Conservation (phyloP, 148 eudicot genomes). For the Beta vulgaris region DNA sequence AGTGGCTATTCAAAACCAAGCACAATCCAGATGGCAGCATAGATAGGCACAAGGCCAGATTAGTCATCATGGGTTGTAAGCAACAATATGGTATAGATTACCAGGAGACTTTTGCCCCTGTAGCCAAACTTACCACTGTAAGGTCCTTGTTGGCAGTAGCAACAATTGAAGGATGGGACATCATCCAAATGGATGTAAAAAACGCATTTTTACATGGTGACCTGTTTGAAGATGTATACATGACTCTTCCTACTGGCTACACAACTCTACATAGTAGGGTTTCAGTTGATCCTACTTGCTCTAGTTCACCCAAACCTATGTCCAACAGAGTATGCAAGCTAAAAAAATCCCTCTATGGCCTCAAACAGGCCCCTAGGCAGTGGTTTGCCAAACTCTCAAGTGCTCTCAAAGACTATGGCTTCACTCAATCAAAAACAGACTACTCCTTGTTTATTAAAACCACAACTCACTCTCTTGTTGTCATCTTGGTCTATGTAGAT, state of each 20-base stretch:
- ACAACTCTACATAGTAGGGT: too few species aligned
- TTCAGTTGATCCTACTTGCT: too few species aligned
- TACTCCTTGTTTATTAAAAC: not conserved
- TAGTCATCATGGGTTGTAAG: not conserved
- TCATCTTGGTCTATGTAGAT: constrained; percentile 5
- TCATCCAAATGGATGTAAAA: not conserved
- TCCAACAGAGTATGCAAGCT: not conserved
- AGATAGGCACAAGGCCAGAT: not conserved
- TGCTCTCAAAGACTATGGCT: not conserved
- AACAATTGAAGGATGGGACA: not conserved
- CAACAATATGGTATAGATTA: not conserved
- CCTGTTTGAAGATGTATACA: not conserved
- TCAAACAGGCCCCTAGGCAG: constrained; percentile 1
- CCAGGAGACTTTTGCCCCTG: not conserved
- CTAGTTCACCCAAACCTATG: not conserved
- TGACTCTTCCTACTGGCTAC: not conserved
- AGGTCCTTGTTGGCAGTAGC: not conserved
- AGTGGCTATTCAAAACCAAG: not conserved
- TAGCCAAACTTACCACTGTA: not conserved
- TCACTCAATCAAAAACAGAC: not conserved
- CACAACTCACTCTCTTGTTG: not conserved
- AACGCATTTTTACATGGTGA: not conserved
- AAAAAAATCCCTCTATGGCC: constrained; percentile 1
- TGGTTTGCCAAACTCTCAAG: constrained; percentile 10
- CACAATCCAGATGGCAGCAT: not conserved